Percentiles rank a stretch among this genome's conserved stretches.
Conservation (phyloP, 106 monocot species). For the Acanthochlamys bracteata region DNA sequence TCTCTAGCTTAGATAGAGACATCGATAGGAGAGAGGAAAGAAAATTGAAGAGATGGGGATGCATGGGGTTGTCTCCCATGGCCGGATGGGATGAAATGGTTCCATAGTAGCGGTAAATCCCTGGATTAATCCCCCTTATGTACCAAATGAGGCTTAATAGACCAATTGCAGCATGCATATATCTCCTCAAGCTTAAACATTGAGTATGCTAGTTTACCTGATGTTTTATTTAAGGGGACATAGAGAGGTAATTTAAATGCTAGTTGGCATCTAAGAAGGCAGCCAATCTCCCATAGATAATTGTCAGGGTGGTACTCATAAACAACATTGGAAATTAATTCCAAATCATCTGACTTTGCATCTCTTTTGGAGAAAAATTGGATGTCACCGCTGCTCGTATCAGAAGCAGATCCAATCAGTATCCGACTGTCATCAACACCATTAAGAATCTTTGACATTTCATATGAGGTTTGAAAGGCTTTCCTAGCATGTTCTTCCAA, state of each 20-base stretch:
- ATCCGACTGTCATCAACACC: conserved; percentile 23
- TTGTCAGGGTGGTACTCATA: conserved; percentile 56
- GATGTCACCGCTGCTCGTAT: conserved; percentile 32
- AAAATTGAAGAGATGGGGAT: too few species aligned
- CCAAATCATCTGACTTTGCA: conserved; percentile 20
- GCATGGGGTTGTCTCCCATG: too few species aligned
- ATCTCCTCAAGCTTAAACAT: not conserved
- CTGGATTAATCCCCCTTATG: too few species aligned
- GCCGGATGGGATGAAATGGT: too few species aligned
- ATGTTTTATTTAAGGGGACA: conserved; percentile 34
- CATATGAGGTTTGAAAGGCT: conserved; percentile 41
- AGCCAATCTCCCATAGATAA: conserved; percentile 70
- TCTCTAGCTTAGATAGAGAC: too few species aligned
- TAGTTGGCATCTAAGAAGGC: conserved; percentile 69
- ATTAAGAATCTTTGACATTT: conserved; percentile 42
- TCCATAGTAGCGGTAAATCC: too few species aligned
- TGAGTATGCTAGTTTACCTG: conserved; percentile 23
- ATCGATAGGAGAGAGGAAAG: too few species aligned
- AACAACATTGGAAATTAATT: conserved; percentile 30
- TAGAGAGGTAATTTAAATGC: conserved; percentile 65
- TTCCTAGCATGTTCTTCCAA: conserved; percentile 42
- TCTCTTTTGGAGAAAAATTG: conserved; percentile 41
- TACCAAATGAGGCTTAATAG: too few species aligned
- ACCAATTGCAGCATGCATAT: too few species aligned
- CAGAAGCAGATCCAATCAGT: conserved; percentile 50